Conservation (phyloP, 306 rosid genomes). For the Cicer chorassanicum region DNA sequence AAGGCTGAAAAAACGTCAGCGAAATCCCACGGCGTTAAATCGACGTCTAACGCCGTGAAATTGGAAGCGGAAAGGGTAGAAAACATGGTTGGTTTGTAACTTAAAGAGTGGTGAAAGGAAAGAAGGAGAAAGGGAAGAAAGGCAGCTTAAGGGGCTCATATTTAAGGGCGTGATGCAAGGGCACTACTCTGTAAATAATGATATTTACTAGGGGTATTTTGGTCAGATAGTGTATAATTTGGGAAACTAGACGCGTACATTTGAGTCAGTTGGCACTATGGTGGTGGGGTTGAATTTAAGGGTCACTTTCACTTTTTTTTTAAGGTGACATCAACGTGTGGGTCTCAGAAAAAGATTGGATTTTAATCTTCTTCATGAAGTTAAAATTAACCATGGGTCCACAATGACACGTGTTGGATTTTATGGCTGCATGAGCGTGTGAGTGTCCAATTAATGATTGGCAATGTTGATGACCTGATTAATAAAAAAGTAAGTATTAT, state of each 20-base stretch:
- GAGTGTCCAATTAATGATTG: conserved; percentile 44
- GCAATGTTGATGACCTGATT: conserved; percentile 37
- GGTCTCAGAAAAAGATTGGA: conserved; percentile 51
- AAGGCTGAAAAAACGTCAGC: conserved; percentile 40
- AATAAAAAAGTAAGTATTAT: no score
- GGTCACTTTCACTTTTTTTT: conserved; percentile 45
- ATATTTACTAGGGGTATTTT: conserved; percentile 38
- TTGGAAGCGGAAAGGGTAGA: conserved; percentile 56
- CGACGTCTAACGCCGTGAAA: conserved; percentile 52
- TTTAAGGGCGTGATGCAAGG: conserved; percentile 47
- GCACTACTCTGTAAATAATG: not conserved
- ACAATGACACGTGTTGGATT: conserved; percentile 28
- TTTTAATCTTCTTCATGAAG: conserved; percentile 68
- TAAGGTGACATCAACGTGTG: conserved; percentile 46
- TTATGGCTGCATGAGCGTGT: not conserved
- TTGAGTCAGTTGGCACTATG: conserved; percentile 83
- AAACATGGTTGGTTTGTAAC: conserved; percentile 57
- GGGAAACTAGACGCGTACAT: conserved; percentile 39
- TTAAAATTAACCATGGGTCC: conserved; percentile 51
- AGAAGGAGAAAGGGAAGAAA: conserved; percentile 85
- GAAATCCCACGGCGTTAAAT: conserved; percentile 62
- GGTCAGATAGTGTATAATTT: not conserved
- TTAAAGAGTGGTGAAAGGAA: conserved; percentile 46
- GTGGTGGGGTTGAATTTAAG: conserved; percentile 45
- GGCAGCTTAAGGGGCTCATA: conserved; percentile 55